A percentile compares a stretch with the other conserved stretches of the same genome.
phyloP scores from a whole-genome alignment of 257 asterid species.

The Thymus mandschuricus region DNA sequence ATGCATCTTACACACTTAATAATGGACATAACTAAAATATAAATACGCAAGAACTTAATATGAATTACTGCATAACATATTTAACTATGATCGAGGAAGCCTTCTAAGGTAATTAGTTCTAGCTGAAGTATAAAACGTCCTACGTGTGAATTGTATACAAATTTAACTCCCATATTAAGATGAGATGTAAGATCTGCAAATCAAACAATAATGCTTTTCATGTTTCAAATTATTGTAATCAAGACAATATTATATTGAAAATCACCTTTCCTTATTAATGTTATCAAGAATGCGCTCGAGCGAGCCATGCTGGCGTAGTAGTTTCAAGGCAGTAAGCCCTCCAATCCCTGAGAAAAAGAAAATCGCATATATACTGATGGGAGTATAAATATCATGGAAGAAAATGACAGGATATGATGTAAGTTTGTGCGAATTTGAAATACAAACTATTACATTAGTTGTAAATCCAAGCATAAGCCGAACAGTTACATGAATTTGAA shows the following conservation, averaged over 20 bases:
- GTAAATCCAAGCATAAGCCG: not conserved
- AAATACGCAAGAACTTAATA: no score
- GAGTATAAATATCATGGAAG: slow-evolving; percentile 1
- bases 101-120: not conserved
- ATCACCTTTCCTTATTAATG: slow-evolving; percentile 85
- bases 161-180: not conserved
- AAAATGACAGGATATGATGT: slow-evolving; percentile 1
- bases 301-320: slow-evolving; percentile 85
- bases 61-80: not conserved
- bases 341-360: slow-evolving; percentile 74
- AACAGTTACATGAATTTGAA: not conserved
- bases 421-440: not conserved
- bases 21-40: no score
- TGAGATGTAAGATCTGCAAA: not conserved
- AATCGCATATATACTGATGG: not conserved
- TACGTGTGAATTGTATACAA: not conserved
- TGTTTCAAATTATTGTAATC: slow-evolving; percentile 6
- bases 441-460: not conserved
- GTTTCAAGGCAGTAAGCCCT: slow-evolving; percentile 90
- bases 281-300: slow-evolving; percentile 84
- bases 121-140: not conserved
- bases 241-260: not conserved
- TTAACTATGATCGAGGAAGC: not conserved
- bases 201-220: not conserved
- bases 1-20: no score